Percentiles rank a stretch among this genome's conserved stretches.
phyloP scores from a whole-genome alignment of 2,329 filamentous ascomycete genomes.

The Salinomyces thailandicus region DNA sequence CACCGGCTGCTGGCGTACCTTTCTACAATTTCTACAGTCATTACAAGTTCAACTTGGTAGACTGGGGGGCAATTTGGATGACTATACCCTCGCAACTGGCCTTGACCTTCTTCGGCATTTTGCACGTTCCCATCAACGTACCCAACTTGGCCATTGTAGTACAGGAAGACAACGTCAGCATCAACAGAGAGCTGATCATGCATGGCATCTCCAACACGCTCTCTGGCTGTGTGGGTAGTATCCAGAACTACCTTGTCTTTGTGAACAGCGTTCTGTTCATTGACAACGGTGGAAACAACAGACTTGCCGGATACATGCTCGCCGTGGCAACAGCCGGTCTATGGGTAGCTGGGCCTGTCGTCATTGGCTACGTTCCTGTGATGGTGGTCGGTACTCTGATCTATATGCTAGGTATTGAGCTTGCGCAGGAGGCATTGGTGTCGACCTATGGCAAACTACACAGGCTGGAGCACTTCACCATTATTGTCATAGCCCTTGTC shows the following conservation, averaged over 20 bases:
- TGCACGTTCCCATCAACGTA: slow-evolving; percentile 97
- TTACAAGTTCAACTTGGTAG: slow-evolving; percentile 55
- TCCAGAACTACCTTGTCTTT: slow-evolving; percentile 94
- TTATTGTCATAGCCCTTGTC: slow-evolving; percentile 78
- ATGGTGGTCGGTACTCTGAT: slow-evolving; percentile 96
- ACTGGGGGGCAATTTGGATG: slow-evolving; percentile 73
- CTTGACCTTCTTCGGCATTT: slow-evolving; percentile 89
- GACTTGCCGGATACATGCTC: slow-evolving; percentile 75
- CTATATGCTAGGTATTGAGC: slow-evolving; percentile 86
- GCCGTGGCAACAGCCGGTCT: slow-evolving; percentile 70
- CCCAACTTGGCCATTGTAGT: slow-evolving; percentile 83
- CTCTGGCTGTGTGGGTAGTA: slow-evolving; percentile 77
- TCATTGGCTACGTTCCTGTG: slow-evolving; percentile 90
- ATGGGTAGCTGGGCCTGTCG: slow-evolving; percentile 71
- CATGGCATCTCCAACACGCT: slow-evolving; percentile 89
- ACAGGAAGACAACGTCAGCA: slow-evolving; percentile 82
- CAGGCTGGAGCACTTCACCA: slow-evolving; percentile 76
- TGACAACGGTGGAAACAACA: slow-evolving; percentile 76
- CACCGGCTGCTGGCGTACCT: slow-evolving; percentile 71
- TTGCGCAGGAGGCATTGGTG: slow-evolving; percentile 80
- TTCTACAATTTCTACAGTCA: slow-evolving; percentile 98
- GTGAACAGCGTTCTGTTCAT: slow-evolving; percentile 98
- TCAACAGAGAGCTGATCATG: slow-evolving; percentile 83
- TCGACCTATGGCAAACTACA: slow-evolving; percentile 83
- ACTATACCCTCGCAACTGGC: slow-evolving; percentile 92